These are phyloP conservation scores for Pythium dissimile DNA, from an alignment of 352 stramenopile genomes.

Conservation along the genomic window DNA sequence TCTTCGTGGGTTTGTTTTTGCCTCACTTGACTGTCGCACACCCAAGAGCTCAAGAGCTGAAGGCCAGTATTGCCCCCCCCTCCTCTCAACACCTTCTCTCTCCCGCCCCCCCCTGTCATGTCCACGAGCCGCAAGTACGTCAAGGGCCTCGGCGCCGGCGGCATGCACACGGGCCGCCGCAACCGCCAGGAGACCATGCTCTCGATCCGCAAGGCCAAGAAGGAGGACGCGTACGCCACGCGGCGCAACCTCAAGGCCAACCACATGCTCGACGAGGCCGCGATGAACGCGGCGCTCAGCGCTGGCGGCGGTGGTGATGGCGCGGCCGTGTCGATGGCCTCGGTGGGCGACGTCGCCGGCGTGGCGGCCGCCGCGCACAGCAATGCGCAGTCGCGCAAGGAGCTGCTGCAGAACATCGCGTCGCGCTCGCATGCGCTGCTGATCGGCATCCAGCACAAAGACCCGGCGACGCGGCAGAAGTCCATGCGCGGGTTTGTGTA, in stretches of 20 bases:
- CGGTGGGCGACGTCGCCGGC: neutral
- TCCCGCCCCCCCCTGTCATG: constrained; percentile 2
- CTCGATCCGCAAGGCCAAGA: constrained; percentile 86
- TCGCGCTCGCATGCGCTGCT: constrained; percentile 75
- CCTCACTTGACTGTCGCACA: neutral
- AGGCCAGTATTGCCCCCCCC: neutral
- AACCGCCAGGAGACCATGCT: constrained; percentile 86
- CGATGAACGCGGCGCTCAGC: constrained; percentile 13
- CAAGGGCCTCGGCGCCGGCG: constrained; percentile 62
- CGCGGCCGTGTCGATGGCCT: neutral
- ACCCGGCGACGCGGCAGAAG: constrained; percentile 69
- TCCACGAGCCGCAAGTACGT: constrained; percentile 59
- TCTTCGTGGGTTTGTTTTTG: neutral
- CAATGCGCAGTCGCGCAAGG: constrained; percentile 48
- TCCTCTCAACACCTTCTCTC: neutral
- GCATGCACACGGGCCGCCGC: constrained; percentile 72
- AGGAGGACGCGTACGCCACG: constrained; percentile 85
- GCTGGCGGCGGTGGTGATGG: neutral
- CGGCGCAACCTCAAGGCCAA: constrained; percentile 84
- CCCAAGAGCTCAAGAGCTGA: no score
- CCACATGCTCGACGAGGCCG: constrained; percentile 33
- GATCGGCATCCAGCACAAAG: constrained; percentile 78
- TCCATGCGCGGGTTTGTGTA: constrained; percentile 87
- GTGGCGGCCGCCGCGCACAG: constrained; percentile 16
- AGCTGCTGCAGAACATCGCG: constrained; percentile 78